Base-by-base conservation (phyloP, 768 basidiomycete genomes). In the Tricholoma terreum region DNA sequence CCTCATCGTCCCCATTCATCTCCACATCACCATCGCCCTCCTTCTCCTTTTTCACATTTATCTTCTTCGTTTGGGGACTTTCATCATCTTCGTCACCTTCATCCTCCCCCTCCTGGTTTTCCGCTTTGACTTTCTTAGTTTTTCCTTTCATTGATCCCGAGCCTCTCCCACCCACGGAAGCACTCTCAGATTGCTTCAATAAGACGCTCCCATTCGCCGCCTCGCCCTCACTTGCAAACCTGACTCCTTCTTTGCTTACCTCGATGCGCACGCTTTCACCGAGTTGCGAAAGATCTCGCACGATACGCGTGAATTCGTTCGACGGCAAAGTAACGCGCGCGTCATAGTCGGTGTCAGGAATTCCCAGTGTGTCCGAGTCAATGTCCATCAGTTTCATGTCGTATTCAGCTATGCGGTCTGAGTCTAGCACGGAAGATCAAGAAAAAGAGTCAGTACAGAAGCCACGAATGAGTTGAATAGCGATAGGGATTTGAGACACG, bases 301-400 rank as follows among this genome's bases (percentile, higher is more conserved):
- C 93, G 69, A 99, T 98, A 52, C 95, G 86, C 24, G 86, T 74
- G 68, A 99, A 98, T 71, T 99, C 97, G 34, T 78, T 58, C 0
- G 94, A 84, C 7, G 90, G 83, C 84, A 99, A 86, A 17, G 87
- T 86, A 49, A 98, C 86, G 55, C 89, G 87, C 3, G 93, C 92
- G 65, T 98, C 96, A 73, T 98, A 99, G 50, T 95, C 90, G 2
- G 97, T 99, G 61, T 98, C 95, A 14, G 97, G 97, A 67, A 98
- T 98, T 49, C 89, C 89, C 52, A 98, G 88, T 45, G 85, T 87
- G 74, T 99, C 97, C 21, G 92, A 79, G 71, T 99, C 96, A 68
- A 99, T 99, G 67, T 98, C 96, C 96, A 99, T 98, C 53, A 98
- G 85, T 72, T 98, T 98, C 89, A 99, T 92, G 65, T 97, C 94